Conservation (phyloP, 805 yeast genomes). For the Teunomyces stri region DNA sequence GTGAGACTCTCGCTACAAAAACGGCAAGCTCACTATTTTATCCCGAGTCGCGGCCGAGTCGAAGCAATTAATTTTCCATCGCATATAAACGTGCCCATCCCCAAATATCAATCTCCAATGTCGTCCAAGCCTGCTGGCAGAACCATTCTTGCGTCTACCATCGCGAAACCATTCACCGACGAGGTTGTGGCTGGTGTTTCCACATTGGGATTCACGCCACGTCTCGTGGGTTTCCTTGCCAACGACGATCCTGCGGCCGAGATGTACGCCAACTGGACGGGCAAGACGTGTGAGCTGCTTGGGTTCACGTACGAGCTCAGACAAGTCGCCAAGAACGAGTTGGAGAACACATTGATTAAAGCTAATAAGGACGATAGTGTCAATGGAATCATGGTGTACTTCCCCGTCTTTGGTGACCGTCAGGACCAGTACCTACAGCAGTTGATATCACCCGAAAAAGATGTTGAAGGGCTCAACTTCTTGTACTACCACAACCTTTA, state of each 20-base stretch:
- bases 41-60: constrained; percentile 4
- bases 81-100: background rate
- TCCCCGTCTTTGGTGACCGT: constrained; percentile 93
- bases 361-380: constrained; percentile 77
- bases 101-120: constrained; percentile 3
- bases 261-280: constrained; percentile 96
- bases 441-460: constrained; percentile 85
- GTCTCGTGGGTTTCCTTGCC: constrained; percentile 86
- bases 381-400: constrained; percentile 94
- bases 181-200: constrained; percentile 65
- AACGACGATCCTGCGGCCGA: constrained; percentile 93
- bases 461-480: constrained; percentile 94
- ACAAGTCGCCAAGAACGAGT: constrained; percentile 71
- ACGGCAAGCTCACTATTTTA: no score
- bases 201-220: constrained; percentile 57
- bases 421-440: constrained; percentile 97
- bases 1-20: background rate
- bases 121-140: constrained; percentile 56
- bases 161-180: constrained; percentile 76
- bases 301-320: constrained; percentile 85
- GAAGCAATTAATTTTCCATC: background rate
- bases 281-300: constrained; percentile 78
- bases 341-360: constrained; percentile 77
- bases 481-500: constrained; percentile 90
- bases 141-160: constrained; percentile 81